A percentile compares a stretch with the other conserved stretches of the same genome.
Conservation (phyloP, 345 rosid genomes). For the Raphanus sativus region DNA sequence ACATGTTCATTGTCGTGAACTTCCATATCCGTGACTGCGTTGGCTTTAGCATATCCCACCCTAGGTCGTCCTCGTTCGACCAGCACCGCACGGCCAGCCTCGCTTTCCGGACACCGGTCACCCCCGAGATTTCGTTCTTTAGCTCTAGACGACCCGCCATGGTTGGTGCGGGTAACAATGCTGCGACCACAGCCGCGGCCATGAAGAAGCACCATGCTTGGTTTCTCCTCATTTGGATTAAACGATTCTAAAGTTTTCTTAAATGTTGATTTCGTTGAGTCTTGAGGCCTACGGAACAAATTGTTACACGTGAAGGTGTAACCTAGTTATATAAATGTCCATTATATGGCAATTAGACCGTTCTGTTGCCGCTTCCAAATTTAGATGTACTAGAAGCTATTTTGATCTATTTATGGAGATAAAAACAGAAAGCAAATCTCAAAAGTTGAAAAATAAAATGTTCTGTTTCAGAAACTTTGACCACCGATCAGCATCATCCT, state of each 20-base stretch:
- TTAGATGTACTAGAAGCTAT: slow-evolving; percentile 18
- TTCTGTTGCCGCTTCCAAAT: slow-evolving; percentile 17
- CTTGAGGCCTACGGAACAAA: slow-evolving; percentile 12
- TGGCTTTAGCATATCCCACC: slow-evolving; percentile 23
- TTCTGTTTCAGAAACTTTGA: slow-evolving; percentile 24
- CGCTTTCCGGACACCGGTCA: background rate
- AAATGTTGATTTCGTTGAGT: background rate
- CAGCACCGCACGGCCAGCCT: slow-evolving; percentile 36
- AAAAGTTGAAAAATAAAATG: slow-evolving; percentile 2
- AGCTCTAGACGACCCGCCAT: slow-evolving; percentile 35
- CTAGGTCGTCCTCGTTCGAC: slow-evolving; percentile 35
- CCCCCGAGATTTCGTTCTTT: slow-evolving; percentile 32
- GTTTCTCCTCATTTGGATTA: slow-evolving; percentile 3
- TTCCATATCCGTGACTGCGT: slow-evolving; percentile 14
- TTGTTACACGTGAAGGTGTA: background rate
- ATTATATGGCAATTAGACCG: slow-evolving; percentile 3
- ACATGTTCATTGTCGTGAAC: slow-evolving; percentile 36
- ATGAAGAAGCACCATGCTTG: background rate
- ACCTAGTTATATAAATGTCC: slow-evolving; percentile 11
- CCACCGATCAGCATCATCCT: background rate
- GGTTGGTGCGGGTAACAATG: slow-evolving; percentile 4
- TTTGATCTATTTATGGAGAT: slow-evolving; percentile 9
- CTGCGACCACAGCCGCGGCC: background rate
- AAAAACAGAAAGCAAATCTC: background rate
- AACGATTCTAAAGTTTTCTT: background rate